Evolutionary conservation across 2,329 filamentous ascomycete species (phyloP).

Genomic region (Periconia macrospinosa): DNA sequence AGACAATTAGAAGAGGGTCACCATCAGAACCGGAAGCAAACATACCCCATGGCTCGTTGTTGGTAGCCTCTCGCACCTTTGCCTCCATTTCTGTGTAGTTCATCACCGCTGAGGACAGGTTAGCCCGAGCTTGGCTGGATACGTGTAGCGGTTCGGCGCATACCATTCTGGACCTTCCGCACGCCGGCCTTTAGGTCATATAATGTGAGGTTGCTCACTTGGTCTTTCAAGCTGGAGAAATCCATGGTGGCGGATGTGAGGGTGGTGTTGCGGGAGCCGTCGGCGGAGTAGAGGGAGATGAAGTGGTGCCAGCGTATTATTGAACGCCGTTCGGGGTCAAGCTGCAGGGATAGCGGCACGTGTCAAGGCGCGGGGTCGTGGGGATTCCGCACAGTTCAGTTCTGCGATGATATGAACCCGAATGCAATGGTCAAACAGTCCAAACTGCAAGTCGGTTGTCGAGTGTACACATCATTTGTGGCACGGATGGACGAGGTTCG

Average conservation of each 20-base stretch:
- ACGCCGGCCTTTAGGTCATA: slow-evolving; percentile 96
- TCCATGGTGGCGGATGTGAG: slow-evolving; percentile 65
- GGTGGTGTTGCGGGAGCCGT: slow-evolving; percentile 2
- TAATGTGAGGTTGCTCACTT: slow-evolving; percentile 87
- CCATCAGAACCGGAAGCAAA: slow-evolving; percentile 55
- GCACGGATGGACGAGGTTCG: too few relatives aligned
- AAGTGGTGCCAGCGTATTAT: slow-evolving; percentile 22
- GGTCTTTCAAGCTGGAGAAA: slow-evolving; percentile 79
- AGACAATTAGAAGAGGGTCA: slow-evolving; percentile 20
- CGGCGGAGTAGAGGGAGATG: slow-evolving; percentile 6
- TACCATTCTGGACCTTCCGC: slow-evolving; percentile 96
- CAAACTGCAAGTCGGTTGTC: too few relatives aligned
- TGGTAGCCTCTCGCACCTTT: slow-evolving; percentile 94
- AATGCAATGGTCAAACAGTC: too few relatives aligned
- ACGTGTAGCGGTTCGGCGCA: slow-evolving; percentile 23
- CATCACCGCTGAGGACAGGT: slow-evolving; percentile 74
- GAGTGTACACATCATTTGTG: too few relatives aligned
- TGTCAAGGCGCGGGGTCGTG: neutral
- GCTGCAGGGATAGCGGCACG: slow-evolving; percentile 8
- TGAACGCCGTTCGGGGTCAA: slow-evolving; percentile 9
- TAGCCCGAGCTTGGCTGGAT: slow-evolving; percentile 29
- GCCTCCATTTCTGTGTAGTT: slow-evolving; percentile 78
- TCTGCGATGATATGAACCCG: too few relatives aligned
- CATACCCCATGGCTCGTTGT: slow-evolving; percentile 94
- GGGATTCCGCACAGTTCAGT: too few relatives aligned